Evolutionary conservation across 306 rosid species (phyloP), one percentile per base, ranked within the genome.

Genomic region (Medicago ruthenica): DNA sequence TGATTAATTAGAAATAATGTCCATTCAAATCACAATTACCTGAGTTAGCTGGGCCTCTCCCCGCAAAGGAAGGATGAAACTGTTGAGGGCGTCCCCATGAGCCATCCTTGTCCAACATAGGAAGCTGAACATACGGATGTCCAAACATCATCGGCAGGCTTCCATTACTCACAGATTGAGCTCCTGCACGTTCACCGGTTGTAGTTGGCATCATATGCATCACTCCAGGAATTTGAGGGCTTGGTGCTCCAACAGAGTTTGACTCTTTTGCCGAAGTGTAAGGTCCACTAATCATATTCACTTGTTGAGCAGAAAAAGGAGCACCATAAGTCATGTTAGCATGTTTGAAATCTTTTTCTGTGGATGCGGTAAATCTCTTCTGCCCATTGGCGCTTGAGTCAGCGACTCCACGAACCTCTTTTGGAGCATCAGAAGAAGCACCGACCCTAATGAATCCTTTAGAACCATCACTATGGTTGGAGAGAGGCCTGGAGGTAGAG

Each of bases 61-160:
- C 87, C 41, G 73, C 85, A 80, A 77, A 85, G 79, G 92, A 76
- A 77, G 87, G 76, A 59, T 88, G 98, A 70, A 92, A 80, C 62
- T 79, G 94, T 83, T 92, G 97, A 57, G 97, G 80, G 75, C 84
- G 97, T 72, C 97, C 94, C 93, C 93, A 88, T 8, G 96, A 71
- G 47, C 83, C 85, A 83, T 96, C 99, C 81, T 92, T 92, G 79
- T 92, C 94, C 83, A 89, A 77, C 80, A 83, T 74, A 5, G 96
- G 96, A 76, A 95, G 86, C 86, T 92, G 99, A 83, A 89, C 88
- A 48, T 93, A 81, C 15, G 97, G 76, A 87, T 86, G 81, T 55
- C 97, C 99, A 82, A 89, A 83, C 93, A 87, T 86, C 67, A 84
- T 79, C 2, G 92, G 93, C 93, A 92, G 78, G 78, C 80, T 89